A percentile compares a stretch with the other conserved stretches of the same genome.
phyloP scores from a whole-genome alignment of 148 eudicot genomes.

The Gaultheria prostrata region DNA sequence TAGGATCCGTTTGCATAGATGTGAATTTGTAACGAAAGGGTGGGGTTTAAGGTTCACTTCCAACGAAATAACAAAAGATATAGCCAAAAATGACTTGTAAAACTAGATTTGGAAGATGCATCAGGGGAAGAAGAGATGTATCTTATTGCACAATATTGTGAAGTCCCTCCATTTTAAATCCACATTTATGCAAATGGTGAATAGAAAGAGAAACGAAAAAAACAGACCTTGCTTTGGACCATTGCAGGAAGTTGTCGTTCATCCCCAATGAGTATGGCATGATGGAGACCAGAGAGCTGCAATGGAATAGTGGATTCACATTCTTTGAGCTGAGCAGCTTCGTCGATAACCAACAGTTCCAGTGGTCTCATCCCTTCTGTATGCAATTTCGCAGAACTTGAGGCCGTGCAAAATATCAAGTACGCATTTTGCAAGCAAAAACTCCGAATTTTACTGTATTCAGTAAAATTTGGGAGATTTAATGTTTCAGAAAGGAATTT shows the following conservation, averaged over 20 bases:
- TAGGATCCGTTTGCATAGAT: background rate
- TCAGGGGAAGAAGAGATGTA: background rate
- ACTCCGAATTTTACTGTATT: background rate
- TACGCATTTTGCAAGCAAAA: constrained; percentile 41
- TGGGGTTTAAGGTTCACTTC: background rate
- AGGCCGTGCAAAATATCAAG: constrained; percentile 59
- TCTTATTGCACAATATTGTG: background rate
- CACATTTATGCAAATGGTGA: background rate
- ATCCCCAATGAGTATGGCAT: constrained; percentile 56
- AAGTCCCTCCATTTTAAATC: background rate
- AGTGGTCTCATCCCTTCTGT: constrained; percentile 7
- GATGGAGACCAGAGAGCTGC: constrained; percentile 37
- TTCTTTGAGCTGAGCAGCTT: constrained; percentile 72
- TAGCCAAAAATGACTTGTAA: too few species aligned
- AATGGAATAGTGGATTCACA: constrained; percentile 58
- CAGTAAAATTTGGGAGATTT: background rate
- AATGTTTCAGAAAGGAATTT: constrained; percentile 25
- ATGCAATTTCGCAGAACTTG: constrained; percentile 38
- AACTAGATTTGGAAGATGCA: too few species aligned
- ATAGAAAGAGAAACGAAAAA: background rate
- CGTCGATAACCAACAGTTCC: constrained; percentile 44
- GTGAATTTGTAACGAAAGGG: background rate
- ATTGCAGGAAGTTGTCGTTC: constrained; percentile 52
- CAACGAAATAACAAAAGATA: background rate
- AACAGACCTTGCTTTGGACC: constrained; percentile 27